phyloP scores from a whole-genome alignment of 345 rosid species.

The Murraya koenigii region DNA sequence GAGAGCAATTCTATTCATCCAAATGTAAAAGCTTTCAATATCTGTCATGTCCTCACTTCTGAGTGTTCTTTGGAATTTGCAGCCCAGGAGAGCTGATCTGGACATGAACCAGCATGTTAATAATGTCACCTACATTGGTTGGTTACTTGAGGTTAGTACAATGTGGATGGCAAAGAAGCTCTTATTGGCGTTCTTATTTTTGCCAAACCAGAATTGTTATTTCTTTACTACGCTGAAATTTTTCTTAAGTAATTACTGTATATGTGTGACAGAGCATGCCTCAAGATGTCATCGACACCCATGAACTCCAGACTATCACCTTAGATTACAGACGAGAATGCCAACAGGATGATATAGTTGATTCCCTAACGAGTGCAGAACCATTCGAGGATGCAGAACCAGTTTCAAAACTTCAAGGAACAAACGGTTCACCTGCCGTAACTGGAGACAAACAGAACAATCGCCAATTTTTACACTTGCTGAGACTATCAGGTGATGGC shows the following conservation, averaged over 20 bases:
- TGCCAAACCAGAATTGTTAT: not conserved
- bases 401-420: constrained; percentile 32
- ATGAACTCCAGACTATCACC: constrained; percentile 79
- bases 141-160: constrained; percentile 84
- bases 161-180: not conserved
- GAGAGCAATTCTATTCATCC: constrained; percentile 17
- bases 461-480: constrained; percentile 63
- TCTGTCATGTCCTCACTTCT: not conserved
- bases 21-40: not conserved
- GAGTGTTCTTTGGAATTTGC: constrained; percentile 19
- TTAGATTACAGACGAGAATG: constrained; percentile 89
- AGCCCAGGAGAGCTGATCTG: constrained; percentile 91
- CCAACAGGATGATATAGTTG: constrained; percentile 77
- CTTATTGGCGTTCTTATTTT: not conserved
- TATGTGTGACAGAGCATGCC: constrained; percentile 80
- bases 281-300: constrained; percentile 76
- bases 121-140: constrained; percentile 84
- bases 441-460: constrained; percentile 23
- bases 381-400: constrained; percentile 22
- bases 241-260: not conserved
- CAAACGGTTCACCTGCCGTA: constrained; percentile 54
- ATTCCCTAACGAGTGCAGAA: constrained; percentile 77
- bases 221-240: not conserved
- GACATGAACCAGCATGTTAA: constrained; percentile 99
- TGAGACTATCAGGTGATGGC: constrained; percentile 70